Percentiles rank a stretch among this genome's conserved stretches.
Evolutionary conservation across 371 early-diverging fungal genomes (phyloP).

Genomic region (Lichtheimia hyalospora): DNA sequence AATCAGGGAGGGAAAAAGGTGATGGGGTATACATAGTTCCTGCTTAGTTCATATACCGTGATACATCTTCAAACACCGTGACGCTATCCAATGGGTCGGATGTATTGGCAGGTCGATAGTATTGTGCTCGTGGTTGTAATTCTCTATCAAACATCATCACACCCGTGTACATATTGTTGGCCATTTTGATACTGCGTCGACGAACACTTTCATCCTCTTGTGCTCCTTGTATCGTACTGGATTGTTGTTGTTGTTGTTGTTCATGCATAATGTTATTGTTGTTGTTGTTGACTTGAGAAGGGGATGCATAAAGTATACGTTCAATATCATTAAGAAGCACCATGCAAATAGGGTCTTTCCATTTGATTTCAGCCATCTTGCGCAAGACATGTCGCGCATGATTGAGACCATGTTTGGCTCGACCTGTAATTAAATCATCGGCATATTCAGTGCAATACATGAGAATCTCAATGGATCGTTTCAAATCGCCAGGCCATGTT

Average conservation of each 20-base stretch:
- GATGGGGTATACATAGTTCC: no score
- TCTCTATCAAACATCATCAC: slow-evolving; percentile 30
- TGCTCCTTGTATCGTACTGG: neutral
- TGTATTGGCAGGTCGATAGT: slow-evolving; percentile 17
- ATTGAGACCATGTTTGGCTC: slow-evolving; percentile 23
- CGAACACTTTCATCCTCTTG: neutral
- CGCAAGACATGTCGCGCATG: slow-evolving; percentile 21
- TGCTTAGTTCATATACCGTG: neutral
- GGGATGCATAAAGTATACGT: slow-evolving; percentile 4
- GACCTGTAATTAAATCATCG: slow-evolving; percentile 15
- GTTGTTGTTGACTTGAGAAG: neutral
- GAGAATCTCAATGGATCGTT: slow-evolving; percentile 23
- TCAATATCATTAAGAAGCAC: slow-evolving; percentile 20
- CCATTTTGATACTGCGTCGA: slow-evolving; percentile 20
- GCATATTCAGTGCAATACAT: slow-evolving; percentile 16
- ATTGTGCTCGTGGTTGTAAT: slow-evolving; percentile 21
- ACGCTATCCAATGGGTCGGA: slow-evolving; percentile 13
- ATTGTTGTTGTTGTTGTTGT: neutral
- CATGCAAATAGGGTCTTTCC: slow-evolving; percentile 30
- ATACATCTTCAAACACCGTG: slow-evolving; percentile 15
- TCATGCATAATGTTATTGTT: neutral
- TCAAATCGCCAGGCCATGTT: slow-evolving; percentile 29
- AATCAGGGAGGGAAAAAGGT: no score
- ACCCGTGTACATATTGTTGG: slow-evolving; percentile 24
- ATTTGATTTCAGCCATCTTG: slow-evolving; percentile 25